Base-by-base conservation (phyloP, 495 filamentous ascomycete genomes). In the Haplographium delicatum region DNA sequence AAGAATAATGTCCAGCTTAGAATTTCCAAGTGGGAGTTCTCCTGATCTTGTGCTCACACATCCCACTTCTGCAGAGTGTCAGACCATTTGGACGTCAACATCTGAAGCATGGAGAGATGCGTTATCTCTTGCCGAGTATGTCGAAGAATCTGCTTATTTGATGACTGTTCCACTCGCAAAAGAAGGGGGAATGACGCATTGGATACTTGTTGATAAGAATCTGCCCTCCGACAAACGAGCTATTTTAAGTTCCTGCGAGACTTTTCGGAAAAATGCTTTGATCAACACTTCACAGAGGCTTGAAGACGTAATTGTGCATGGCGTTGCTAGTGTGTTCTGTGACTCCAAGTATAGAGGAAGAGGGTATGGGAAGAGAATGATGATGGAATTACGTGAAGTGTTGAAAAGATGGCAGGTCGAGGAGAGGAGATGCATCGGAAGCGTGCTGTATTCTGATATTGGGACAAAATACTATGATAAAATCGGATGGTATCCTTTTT, bases 401-500 rank as follows among this genome's bases (percentile, higher is more conserved):
- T 39, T 47, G 7, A 18, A 18, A 22, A 54, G 5, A 38, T 30
- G 47, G 19, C 58, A 64, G 68, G 54, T 62, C 83, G 44, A 66
- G 74, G 59, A 73, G 62, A 7, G 79, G 79, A 74, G 70, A 78
- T 47, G 59, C 59, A 41, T 46, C 4, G 64, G 67, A 30, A 65
- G 53, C 10, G 78, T 89, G 18, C 66, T 97, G 31, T 97, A 83
- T 67, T 96, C 90, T 15, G 91, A 97, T 65, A 95, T 97, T 57
- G 91, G 91, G 5, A 94, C 90, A 68, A 62, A 66, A 9, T 96
- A 91, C 65, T 97, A 96, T 65, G 76, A 87, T 8, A 75, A 75
- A 42, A 75, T 78, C 53, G 91, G 89, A 15, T 97, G 91, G 91
- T 67, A 76, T 48, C 73, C 84, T 0, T 35, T 35, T 5, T 88